These are phyloP conservation scores for Wickerhamiella musiphila DNA, from an alignment of 805 yeast genomes.

Conservation along the genomic window DNA sequence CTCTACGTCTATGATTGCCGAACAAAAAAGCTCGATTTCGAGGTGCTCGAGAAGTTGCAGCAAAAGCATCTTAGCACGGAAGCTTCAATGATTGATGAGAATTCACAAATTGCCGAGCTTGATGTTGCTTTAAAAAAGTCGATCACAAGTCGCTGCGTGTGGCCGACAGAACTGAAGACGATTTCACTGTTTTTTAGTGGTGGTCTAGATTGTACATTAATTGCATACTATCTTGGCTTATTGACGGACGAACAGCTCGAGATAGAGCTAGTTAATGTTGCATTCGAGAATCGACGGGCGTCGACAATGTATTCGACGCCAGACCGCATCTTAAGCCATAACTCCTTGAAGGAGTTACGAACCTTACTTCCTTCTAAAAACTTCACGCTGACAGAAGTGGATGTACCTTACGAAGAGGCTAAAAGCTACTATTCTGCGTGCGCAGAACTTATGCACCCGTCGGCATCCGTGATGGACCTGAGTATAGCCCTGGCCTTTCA, in stretches of 20 bases:
- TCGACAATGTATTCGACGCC: slow-evolving; percentile 48
- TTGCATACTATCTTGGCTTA: slow-evolving; percentile 32
- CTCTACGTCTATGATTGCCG: slow-evolving; percentile 5
- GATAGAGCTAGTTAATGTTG: slow-evolving; percentile 78
- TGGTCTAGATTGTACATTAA: slow-evolving; percentile 79
- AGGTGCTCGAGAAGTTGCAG: too few species aligned
- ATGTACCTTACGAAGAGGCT: slow-evolving; percentile 59
- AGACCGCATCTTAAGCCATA: slow-evolving; percentile 59
- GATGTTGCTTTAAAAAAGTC: slow-evolving; percentile 8
- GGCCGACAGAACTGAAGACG: slow-evolving; percentile 10
- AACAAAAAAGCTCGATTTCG: neutral
- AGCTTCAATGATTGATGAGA: too few species aligned
- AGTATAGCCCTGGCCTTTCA: slow-evolving; percentile 91
- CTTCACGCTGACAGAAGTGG: slow-evolving; percentile 41
- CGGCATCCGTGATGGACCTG: slow-evolving; percentile 82
- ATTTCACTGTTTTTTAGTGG: slow-evolving; percentile 74
- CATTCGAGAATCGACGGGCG: slow-evolving; percentile 79
- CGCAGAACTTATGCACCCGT: slow-evolving; percentile 56
- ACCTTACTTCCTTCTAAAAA: slow-evolving; percentile 22
- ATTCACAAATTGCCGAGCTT: too few species aligned
- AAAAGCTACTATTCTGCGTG: slow-evolving; percentile 34
- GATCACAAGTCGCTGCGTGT: slow-evolving; percentile 7
- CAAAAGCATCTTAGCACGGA: too few species aligned
- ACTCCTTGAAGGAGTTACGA: slow-evolving; percentile 39
- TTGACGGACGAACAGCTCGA: slow-evolving; percentile 12